phyloP scores from a whole-genome alignment of 2,329 filamentous ascomycete species.

The Celoporthe dispersa region DNA sequence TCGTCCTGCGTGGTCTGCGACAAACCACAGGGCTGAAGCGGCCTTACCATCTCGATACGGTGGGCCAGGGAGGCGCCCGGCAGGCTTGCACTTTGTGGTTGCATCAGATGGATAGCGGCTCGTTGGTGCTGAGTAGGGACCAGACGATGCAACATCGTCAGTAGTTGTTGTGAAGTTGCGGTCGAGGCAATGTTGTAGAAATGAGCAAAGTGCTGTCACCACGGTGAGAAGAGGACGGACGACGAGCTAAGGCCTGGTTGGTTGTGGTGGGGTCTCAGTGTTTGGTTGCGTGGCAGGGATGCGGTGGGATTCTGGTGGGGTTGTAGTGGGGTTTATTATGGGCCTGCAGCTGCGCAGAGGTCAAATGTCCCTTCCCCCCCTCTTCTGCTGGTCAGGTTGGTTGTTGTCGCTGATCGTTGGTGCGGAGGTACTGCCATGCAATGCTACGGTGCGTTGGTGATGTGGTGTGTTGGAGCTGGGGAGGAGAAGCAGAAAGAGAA shows the following conservation, averaged over 20 bases:
- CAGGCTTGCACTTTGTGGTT: neutral
- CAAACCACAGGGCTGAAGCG: slow-evolving; percentile 6
- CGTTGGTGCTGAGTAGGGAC: slow-evolving; percentile 12
- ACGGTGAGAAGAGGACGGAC: neutral
- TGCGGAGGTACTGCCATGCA: neutral
- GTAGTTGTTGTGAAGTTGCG: neutral
- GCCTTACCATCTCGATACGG: neutral
- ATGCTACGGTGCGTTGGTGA: neutral
- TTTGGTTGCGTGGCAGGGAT: neutral
- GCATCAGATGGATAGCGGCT: neutral
- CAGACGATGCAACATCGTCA: neutral
- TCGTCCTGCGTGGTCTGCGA: neutral
- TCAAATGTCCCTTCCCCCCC: neutral
- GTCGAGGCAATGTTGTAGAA: neutral
- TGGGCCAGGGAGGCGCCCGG: neutral
- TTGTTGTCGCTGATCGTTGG: neutral
- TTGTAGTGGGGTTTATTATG: neutral
- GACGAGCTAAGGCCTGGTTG: neutral
- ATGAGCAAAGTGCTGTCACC: no score
- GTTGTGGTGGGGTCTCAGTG: neutral
- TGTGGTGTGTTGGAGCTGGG: neutral
- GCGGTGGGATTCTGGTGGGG: neutral
- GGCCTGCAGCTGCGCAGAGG: neutral
- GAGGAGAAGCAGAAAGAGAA: neutral
- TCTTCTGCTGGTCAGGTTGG: neutral